Base-by-base conservation (phyloP, 2,329 filamentous ascomycete species). In the Ustilaginoidea virens region DNA sequence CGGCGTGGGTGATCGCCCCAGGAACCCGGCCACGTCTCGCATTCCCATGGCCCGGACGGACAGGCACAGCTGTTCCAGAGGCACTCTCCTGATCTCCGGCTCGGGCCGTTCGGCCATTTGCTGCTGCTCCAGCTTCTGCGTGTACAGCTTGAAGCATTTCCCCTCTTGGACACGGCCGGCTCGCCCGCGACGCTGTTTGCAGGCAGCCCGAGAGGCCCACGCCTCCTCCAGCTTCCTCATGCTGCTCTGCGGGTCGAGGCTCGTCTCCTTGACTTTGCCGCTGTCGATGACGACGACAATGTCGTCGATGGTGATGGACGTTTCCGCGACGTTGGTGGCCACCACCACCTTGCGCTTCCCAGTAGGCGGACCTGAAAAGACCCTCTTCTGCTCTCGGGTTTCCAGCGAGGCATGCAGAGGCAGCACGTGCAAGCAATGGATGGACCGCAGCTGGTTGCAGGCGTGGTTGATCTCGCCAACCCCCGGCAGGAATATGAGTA, bases 251-350 rank as follows among this genome's bases (percentile, higher is more conserved):
- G 83, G 73, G 48, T 96, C 90, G 43, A 86, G 96, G 47, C 81
- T 87, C 0, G 86, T 98, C 53, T 98, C 87, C 48, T 98, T 98
- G 34, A 98, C 90, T 30, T 83, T 76, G 17, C 90, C 90, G 8
- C 80, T 90, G 49, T 98, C 90, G 37, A 98, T 87, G 25, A 98
- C 90, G 2, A 82, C 87, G 3, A 96, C 80, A 30, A 98, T 81
- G 47, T 98, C 90, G 47, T 94, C 86, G 35, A 98, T 98, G 0
- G 90, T 98, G 49, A 98, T 96, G 2, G 90, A 96, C 0, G 90
- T 98, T 51, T 98, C 90, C 2, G 90, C 90, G 3, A 98, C 87
- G 44, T 98, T 98, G 25, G 90, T 98, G 1, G 90, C 82, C 5
- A 87, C 81, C 19, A 98, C 80, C 9, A 98, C 72, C 54, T 98